Conservation (phyloP, 192 early-diverging fungal genomes). For the Glomus cerebriforme region DNA sequence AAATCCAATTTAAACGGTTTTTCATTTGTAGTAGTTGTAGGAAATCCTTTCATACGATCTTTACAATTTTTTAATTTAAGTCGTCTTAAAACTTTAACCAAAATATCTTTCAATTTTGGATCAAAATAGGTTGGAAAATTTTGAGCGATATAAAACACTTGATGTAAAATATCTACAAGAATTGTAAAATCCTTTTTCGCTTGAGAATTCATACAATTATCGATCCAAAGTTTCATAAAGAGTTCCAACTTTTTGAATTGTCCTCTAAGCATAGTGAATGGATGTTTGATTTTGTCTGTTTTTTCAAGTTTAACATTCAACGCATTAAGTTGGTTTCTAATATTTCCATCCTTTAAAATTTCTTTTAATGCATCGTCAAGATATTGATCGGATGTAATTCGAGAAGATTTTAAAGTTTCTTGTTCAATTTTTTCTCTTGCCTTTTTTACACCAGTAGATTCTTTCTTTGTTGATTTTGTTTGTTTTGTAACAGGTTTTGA, state of each 20-base stretch:
- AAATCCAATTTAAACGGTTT: neutral
- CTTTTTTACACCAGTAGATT: neutral
- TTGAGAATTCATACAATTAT: neutral
- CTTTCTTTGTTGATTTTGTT: neutral
- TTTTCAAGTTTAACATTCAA: neutral
- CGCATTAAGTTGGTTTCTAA: neutral
- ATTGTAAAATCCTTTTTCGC: neutral
- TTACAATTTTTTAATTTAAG: neutral
- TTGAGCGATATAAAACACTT: conserved; percentile 15
- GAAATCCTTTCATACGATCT: neutral
- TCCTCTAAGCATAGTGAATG: neutral
- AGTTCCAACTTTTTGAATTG: conserved; percentile 25
- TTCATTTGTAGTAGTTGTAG: neutral
- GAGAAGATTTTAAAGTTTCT: neutral
- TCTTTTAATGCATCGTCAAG: neutral
- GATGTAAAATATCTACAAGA: conserved; percentile 18
- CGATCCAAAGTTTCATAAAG: conserved; percentile 10
- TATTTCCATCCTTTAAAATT: neutral
- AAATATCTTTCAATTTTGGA: neutral
- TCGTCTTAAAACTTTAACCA: neutral
- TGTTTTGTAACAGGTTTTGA: too few relatives aligned
- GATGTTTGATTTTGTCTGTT: neutral
- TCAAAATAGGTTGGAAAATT: conserved; percentile 9
- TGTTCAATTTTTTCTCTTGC: neutral
- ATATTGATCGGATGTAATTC: neutral